phyloP scores from a whole-genome alignment of 1,284 basidiomycete species.

The Puccinia hordei region DNA sequence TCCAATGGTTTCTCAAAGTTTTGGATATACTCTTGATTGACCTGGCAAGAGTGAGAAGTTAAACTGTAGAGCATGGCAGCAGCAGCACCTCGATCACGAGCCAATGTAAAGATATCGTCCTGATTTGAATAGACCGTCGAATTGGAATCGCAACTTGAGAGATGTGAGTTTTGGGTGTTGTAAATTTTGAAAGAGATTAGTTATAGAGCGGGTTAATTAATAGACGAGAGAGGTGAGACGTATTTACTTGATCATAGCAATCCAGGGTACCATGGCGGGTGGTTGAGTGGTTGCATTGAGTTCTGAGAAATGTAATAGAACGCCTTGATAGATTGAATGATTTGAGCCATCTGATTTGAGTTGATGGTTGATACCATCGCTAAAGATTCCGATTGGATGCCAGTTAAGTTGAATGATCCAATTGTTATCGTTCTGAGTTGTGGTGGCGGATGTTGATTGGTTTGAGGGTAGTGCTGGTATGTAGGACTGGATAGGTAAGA shows the following conservation, averaged over 20 bases:
- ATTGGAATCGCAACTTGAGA: slow-evolving; percentile 46
- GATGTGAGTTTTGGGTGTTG: no score
- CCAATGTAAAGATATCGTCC: slow-evolving; percentile 76
- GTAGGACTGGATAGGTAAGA: slow-evolving; percentile 14
- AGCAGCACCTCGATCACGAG: slow-evolving; percentile 72
- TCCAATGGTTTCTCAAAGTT: slow-evolving; percentile 38
- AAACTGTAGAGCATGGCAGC: slow-evolving; percentile 65
- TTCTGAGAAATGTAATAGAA: slow-evolving; percentile 57
- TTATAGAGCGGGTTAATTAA: slow-evolving; percentile 58
- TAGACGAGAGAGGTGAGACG: no score
- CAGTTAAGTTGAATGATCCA: slow-evolving; percentile 50
- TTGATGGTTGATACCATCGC: slow-evolving; percentile 40
- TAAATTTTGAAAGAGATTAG: no score
- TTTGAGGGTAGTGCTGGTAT: slow-evolving; percentile 43
- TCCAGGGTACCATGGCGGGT: slow-evolving; percentile 73
- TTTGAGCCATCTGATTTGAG: slow-evolving; percentile 28
- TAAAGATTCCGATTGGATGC: slow-evolving; percentile 43
- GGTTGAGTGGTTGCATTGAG: slow-evolving; percentile 59
- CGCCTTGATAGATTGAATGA: slow-evolving; percentile 52
- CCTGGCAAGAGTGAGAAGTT: slow-evolving; percentile 60
- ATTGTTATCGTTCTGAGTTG: slow-evolving; percentile 1
- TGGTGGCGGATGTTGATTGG: neutral
- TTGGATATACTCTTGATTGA: slow-evolving; percentile 19
- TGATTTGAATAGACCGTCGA: slow-evolving; percentile 21
- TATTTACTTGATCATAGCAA: slow-evolving; percentile 81